Conservation (phyloP, 192 early-diverging fungal species). For the Jimgerdemannia flammicorona region DNA sequence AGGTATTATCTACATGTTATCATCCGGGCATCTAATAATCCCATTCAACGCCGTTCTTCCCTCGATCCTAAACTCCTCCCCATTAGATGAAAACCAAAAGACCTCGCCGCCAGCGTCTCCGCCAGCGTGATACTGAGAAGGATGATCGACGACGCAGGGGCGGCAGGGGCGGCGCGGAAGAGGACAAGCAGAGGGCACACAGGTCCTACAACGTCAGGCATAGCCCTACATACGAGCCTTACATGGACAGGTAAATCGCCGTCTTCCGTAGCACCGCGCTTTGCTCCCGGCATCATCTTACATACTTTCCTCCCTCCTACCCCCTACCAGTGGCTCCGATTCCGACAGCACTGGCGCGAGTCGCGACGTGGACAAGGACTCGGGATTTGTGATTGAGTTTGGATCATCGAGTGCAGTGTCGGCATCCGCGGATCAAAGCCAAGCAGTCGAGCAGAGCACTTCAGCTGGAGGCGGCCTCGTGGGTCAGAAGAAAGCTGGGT, state of each 20-base stretch:
- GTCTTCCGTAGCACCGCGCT: neutral
- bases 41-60: too few species aligned
- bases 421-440: neutral
- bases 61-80: neutral
- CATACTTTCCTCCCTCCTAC: conserved; percentile 3
- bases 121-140: neutral
- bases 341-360: conserved; percentile 16
- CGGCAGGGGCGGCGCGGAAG: neutral
- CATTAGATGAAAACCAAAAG: neutral
- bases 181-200: neutral
- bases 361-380: conserved; percentile 4
- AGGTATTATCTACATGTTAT: too few species aligned
- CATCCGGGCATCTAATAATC: too few species aligned
- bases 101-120: neutral
- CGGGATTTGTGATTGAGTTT: conserved; percentile 34
- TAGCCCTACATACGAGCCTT: conserved; percentile 37
- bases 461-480: too few species aligned
- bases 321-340: conserved; percentile 8
- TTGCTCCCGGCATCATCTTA: neutral
- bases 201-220: conserved; percentile 10
- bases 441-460: neutral
- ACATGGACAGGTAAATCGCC: conserved; percentile 3
- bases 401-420: conserved; percentile 6
- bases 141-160: neutral
- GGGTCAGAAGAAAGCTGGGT: neutral